These are phyloP conservation scores for Botryotinia narcissicola DNA, from an alignment of 2,329 filamentous ascomycete species.

Conservation along the genomic window DNA sequence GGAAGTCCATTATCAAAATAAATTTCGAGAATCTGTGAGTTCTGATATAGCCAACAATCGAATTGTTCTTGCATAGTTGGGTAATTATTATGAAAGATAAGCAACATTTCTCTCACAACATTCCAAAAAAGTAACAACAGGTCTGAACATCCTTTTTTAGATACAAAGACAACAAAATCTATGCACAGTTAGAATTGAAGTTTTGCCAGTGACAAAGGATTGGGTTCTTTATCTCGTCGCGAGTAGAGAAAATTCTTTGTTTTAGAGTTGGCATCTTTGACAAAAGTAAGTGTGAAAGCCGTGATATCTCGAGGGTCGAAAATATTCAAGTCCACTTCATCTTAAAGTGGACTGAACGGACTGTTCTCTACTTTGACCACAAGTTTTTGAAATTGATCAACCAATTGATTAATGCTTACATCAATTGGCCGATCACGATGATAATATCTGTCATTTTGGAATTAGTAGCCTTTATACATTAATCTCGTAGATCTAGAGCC, in stretches of 20 bases:
- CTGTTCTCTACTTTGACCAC: background rate
- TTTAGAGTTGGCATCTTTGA: background rate
- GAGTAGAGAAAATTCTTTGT: background rate
- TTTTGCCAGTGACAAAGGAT: background rate
- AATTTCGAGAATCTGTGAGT: fast-evolving
- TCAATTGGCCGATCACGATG: background rate
- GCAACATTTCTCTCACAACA: background rate
- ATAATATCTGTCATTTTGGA: background rate
- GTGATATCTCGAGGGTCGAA: background rate
- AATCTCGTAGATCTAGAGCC: background rate
- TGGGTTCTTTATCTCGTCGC: background rate
- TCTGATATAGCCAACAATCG: background rate
- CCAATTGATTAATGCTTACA: background rate
- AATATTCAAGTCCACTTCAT: background rate
- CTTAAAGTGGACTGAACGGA: background rate
- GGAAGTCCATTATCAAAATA: too few species aligned
- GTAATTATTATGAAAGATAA: background rate
- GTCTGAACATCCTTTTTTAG: background rate
- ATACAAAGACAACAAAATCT: background rate
- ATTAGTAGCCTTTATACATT: background rate
- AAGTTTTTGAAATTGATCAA: background rate
- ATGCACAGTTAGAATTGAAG: background rate
- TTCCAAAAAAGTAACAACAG: background rate
- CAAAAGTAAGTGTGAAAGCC: background rate
- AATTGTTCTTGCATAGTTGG: background rate